A percentile compares a stretch with the other conserved stretches of the same genome.
These are phyloP conservation scores for Rosellinia necatrix DNA, from an alignment of 2,329 filamentous ascomycete genomes.

Conservation along the genomic window DNA sequence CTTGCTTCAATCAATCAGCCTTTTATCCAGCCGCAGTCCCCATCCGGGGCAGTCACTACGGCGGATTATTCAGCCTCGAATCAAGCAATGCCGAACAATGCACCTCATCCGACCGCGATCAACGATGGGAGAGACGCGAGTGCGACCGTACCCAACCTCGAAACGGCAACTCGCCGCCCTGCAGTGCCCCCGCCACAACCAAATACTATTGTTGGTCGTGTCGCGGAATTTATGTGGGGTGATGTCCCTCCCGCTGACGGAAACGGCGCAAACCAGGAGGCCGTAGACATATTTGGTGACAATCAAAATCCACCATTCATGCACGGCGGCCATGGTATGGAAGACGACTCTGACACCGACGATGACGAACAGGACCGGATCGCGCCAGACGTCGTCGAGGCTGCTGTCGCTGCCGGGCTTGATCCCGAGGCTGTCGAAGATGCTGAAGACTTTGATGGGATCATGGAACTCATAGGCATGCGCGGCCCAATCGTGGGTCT, in stretches of 20 bases:
- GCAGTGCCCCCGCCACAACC: conserved; percentile 33
- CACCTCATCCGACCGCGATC: background rate
- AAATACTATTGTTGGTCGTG: conserved; percentile 46
- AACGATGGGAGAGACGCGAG: background rate
- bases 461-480: conserved; percentile 96
- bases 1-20: background rate
- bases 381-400: conserved; percentile 62
- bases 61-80: background rate
- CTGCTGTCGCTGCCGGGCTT: conserved; percentile 68
- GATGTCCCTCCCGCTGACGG: conserved; percentile 50
- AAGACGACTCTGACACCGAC: conserved; percentile 33
- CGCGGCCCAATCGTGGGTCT: conserved; percentile 88
- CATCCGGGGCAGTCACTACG: background rate
- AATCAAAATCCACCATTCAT: conserved; percentile 45
- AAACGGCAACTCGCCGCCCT: conserved; percentile 15
- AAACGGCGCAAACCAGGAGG: conserved; percentile 52
- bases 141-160: background rate
- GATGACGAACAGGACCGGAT: conserved; percentile 49
- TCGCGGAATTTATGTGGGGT: conserved; percentile 68
- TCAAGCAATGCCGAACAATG: background rate
- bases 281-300: conserved; percentile 64
- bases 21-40: conserved; percentile 4
- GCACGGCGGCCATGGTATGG: conserved; percentile 42
- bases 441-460: conserved; percentile 92
- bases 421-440: conserved; percentile 80